Conservation (phyloP, 768 basidiomycete genomes). For the Lentinula sp. region DNA sequence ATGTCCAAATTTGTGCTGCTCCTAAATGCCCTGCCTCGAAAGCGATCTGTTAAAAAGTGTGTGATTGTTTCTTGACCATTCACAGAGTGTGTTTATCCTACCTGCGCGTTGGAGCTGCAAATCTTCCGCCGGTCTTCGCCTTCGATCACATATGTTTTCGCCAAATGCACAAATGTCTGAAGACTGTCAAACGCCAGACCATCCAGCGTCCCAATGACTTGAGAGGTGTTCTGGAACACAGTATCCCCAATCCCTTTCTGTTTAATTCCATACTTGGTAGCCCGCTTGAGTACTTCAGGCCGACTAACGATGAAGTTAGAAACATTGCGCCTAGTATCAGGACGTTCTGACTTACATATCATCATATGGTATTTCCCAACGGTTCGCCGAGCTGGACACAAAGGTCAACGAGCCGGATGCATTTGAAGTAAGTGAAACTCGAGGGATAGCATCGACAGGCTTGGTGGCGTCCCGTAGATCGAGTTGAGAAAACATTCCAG, state of each 20-base stretch:
- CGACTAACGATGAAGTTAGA: background rate
- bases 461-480: slow-evolving; percentile 62
- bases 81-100: slow-evolving; percentile 12
- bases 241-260: slow-evolving; percentile 59
- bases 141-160: slow-evolving; percentile 54
- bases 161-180: slow-evolving; percentile 53
- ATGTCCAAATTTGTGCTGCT: slow-evolving; percentile 61
- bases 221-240: slow-evolving; percentile 40
- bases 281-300: background rate
- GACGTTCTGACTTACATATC: slow-evolving; percentile 51
- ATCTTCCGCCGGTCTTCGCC: slow-evolving; percentile 38
- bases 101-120: slow-evolving; percentile 61
- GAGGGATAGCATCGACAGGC: slow-evolving; percentile 63
- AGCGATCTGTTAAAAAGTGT: slow-evolving; percentile 39
- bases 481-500: slow-evolving; percentile 74
- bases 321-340: background rate
- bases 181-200: slow-evolving; percentile 31
- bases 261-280: slow-evolving; percentile 23
- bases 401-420: slow-evolving; percentile 61
- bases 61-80: slow-evolving; percentile 11
- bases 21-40: slow-evolving; percentile 48
- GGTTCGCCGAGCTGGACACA: slow-evolving; percentile 44
- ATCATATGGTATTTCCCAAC: slow-evolving; percentile 74
- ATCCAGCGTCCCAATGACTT: slow-evolving; percentile 51
- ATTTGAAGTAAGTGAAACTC: slow-evolving; percentile 63